These are phyloP conservation scores for Russula vinacea DNA, from an alignment of 768 basidiomycete genomes.

Conservation along the genomic window DNA sequence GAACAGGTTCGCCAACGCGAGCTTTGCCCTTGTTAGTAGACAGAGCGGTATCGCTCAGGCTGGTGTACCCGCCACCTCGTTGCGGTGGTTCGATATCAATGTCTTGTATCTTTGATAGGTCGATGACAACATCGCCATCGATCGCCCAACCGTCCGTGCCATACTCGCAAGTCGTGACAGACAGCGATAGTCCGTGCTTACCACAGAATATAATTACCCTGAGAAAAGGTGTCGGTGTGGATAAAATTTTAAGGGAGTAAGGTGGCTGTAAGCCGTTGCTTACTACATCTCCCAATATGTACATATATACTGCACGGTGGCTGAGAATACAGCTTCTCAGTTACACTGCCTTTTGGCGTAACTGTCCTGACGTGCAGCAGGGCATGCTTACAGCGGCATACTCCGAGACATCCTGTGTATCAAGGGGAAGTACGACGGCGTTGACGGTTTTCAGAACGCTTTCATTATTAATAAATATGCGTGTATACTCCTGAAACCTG, in stretches of 20 bases:
- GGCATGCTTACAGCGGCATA: too few relatives aligned
- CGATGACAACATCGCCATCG: constrained; percentile 81
- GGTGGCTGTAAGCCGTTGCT: too few relatives aligned
- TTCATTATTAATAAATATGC: constrained; percentile 76
- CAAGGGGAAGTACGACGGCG: constrained; percentile 68
- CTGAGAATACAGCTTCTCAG: too few relatives aligned
- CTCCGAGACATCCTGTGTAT: constrained; percentile 81
- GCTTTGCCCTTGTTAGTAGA: constrained; percentile 57
- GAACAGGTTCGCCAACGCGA: constrained; percentile 26
- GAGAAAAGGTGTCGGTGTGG: constrained; percentile 5
- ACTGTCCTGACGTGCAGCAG: too few relatives aligned
- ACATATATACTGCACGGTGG: too few relatives aligned
- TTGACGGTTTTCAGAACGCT: constrained; percentile 59
- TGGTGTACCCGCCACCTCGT: constrained; percentile 49
- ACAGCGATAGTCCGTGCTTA: constrained; percentile 66
- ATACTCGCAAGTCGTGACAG: constrained; percentile 86
- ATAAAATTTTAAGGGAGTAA: background rate
- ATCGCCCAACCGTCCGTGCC: constrained; percentile 90
- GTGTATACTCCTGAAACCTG: constrained; percentile 26
- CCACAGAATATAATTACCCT: constrained; percentile 73
- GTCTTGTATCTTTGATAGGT: constrained; percentile 65
- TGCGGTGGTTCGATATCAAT: constrained; percentile 63
- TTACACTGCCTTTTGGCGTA: too few relatives aligned
- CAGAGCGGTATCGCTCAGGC: constrained; percentile 53
- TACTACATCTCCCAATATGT: too few relatives aligned